Conservation (phyloP, 371 early-diverging fungal species). For the Sporodiniella umbellata region DNA sequence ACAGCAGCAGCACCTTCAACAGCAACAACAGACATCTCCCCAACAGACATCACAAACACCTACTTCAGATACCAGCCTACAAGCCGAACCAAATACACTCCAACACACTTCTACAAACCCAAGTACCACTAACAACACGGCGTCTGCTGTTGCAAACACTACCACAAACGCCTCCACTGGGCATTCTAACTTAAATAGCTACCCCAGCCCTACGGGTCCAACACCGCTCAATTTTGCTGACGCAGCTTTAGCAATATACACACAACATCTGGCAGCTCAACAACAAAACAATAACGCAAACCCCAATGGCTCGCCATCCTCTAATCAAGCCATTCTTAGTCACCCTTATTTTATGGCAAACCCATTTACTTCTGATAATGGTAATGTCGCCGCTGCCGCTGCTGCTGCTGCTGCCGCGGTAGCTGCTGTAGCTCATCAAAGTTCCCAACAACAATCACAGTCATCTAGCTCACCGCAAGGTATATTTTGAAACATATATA, state of each 20-base stretch:
- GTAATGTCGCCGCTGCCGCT: constrained; percentile 22
- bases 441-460: constrained; percentile 6
- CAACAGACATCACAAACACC: neutral
- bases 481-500: too few relatives aligned
- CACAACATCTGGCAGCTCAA: constrained; percentile 19
- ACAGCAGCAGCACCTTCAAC: constrained; percentile 5
- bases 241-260: constrained; percentile 41
- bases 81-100: neutral
- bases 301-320: neutral
- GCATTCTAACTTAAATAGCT: neutral
- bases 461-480: neutral
- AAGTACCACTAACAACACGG: neutral
- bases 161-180: neutral
- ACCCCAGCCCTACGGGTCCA: constrained; percentile 1
- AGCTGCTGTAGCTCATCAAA: neutral
- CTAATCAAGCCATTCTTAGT: constrained; percentile 13
- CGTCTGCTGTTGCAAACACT: neutral
- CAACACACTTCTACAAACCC: constrained; percentile 1
- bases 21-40: constrained; percentile 1
- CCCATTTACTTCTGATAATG: constrained; percentile 14
- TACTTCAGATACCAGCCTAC: neutral
- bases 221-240: constrained; percentile 34
- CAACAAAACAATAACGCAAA: neutral
- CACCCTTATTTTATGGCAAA: constrained; percentile 25
- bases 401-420: constrained; percentile 18